phyloP scores from a whole-genome alignment of 2,329 filamentous ascomycete genomes.

The Colletotrichum lentis region DNA sequence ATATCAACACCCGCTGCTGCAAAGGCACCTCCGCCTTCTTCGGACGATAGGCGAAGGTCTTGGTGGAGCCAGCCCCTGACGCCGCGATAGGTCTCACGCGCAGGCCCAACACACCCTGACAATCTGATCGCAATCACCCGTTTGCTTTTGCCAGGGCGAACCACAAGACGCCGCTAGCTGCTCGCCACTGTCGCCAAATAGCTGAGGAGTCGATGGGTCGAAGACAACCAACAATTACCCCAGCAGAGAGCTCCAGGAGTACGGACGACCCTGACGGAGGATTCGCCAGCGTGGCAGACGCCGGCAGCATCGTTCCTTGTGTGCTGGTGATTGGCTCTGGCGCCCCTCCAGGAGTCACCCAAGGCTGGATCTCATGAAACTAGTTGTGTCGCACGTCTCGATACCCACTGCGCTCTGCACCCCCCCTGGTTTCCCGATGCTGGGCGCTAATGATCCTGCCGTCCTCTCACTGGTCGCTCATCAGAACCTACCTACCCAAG shows the following conservation, averaged over 20 bases:
- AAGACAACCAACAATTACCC: slow-evolving; percentile 4
- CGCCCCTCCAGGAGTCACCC: slow-evolving; percentile 17
- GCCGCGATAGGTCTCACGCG: slow-evolving; percentile 10
- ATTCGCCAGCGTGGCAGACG: slow-evolving; percentile 8
- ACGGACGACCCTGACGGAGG: slow-evolving; percentile 1
- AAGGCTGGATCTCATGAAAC: slow-evolving; percentile 37
- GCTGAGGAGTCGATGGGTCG: neutral
- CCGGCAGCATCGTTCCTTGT: slow-evolving; percentile 11
- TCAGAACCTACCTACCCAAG: neutral
- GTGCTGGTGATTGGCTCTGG: slow-evolving; percentile 27
- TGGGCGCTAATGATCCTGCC: slow-evolving; percentile 27
- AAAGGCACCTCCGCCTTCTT: slow-evolving; percentile 25
- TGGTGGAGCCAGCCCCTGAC: slow-evolving; percentile 4
- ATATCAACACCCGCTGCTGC: slow-evolving; percentile 16
- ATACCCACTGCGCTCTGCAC: slow-evolving; percentile 35
- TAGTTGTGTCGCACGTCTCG: slow-evolving; percentile 37
- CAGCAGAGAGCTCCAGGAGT: no score
- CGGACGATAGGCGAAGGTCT: slow-evolving; percentile 27
- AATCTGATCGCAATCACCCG: slow-evolving; percentile 11
- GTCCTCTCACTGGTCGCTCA: slow-evolving; percentile 1
- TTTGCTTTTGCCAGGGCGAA: slow-evolving; percentile 20
- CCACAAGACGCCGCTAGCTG: neutral
- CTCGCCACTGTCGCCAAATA: neutral
- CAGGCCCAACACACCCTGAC: slow-evolving; percentile 17
- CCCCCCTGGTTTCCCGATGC: slow-evolving; percentile 21